A percentile compares a stretch with the other conserved stretches of the same genome.
These are phyloP conservation scores for Aspergillus ustus DNA, from an alignment of 2,329 filamentous ascomycete species.

Conservation along the genomic window DNA sequence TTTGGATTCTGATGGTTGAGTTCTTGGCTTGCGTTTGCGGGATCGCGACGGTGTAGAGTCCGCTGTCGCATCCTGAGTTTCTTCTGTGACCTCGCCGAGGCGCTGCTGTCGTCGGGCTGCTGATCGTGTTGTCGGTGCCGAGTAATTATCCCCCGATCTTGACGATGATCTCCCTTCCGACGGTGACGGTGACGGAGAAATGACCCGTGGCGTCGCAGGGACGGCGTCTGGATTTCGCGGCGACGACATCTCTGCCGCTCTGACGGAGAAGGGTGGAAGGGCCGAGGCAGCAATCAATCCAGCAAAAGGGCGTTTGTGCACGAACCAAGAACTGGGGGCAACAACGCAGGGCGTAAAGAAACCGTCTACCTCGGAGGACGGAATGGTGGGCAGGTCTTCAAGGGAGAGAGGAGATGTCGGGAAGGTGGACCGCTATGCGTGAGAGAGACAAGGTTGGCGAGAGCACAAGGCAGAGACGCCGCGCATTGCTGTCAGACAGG, in stretches of 20 bases:
- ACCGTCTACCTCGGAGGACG: constrained; percentile 29
- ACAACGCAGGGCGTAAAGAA: constrained; percentile 28
- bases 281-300: constrained; percentile 32
- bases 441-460: constrained; percentile 10
- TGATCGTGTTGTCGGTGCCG: constrained; percentile 77
- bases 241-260: constrained; percentile 47
- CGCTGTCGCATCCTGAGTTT: constrained; percentile 52
- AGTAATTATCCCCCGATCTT: constrained; percentile 64
- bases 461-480: constrained; percentile 20
- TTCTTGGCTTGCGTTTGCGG: constrained; percentile 47
- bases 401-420: constrained; percentile 8
- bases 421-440: constrained; percentile 12
- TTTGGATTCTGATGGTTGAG: constrained; percentile 47
- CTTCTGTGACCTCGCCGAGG: constrained; percentile 53
- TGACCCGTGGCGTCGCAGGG: constrained; percentile 82
- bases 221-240: constrained; percentile 56
- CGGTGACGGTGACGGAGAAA: constrained; percentile 82
- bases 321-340: constrained; percentile 26
- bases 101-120: constrained; percentile 62
- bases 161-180: constrained; percentile 46
- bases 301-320: constrained; percentile 28
- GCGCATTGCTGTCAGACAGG: constrained; percentile 22
- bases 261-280: constrained; percentile 56
- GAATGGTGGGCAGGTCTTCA: constrained; percentile 41
- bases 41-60: constrained; percentile 57